Conservation (phyloP, 352 stramenopile species). For the Phytophthora pistaciae region DNA sequence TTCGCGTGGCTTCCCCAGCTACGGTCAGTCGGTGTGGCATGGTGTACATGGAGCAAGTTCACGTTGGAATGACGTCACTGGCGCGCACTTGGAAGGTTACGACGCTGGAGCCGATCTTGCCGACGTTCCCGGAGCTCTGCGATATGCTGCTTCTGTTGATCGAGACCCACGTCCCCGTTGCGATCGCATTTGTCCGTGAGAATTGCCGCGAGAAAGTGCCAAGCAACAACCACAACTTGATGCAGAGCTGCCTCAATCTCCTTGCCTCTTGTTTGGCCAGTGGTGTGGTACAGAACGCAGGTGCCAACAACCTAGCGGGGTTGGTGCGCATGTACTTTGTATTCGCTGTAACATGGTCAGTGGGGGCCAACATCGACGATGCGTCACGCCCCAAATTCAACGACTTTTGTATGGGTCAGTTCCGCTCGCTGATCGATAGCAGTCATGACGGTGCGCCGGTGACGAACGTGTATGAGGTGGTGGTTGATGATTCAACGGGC, state of each 20-base stretch:
- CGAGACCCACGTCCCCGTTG: constrained; percentile 81
- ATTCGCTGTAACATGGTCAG: constrained; percentile 87
- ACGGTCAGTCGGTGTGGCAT: constrained; percentile 93
- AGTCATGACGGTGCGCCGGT: constrained; percentile 51
- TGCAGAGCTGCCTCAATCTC: constrained; percentile 90
- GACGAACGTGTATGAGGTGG: constrained; percentile 88
- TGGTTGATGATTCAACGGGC: constrained; percentile 78
- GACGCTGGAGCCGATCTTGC: constrained; percentile 75
- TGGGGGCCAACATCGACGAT: constrained; percentile 91
- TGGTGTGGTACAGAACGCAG: constrained; percentile 46
- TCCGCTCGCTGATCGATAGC: constrained; percentile 64
- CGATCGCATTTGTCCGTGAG: constrained; percentile 90
- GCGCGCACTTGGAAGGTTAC: constrained; percentile 82
- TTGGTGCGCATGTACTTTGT: constrained; percentile 90
- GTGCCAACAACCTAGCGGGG: constrained; percentile 57
- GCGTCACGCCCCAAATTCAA: constrained; percentile 85
- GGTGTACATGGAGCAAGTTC: constrained; percentile 94
- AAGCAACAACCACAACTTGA: constrained; percentile 91
- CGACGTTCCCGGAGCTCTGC: constrained; percentile 58
- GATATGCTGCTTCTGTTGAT: constrained; percentile 80
- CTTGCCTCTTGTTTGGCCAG: constrained; percentile 76
- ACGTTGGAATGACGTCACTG: constrained; percentile 80
- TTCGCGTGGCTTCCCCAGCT: constrained; percentile 88
- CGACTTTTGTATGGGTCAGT: constrained; percentile 85
- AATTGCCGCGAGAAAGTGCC: constrained; percentile 91